Base-by-base conservation (phyloP, 352 stramenopile species). In the Pythium oligandrum region DNA sequence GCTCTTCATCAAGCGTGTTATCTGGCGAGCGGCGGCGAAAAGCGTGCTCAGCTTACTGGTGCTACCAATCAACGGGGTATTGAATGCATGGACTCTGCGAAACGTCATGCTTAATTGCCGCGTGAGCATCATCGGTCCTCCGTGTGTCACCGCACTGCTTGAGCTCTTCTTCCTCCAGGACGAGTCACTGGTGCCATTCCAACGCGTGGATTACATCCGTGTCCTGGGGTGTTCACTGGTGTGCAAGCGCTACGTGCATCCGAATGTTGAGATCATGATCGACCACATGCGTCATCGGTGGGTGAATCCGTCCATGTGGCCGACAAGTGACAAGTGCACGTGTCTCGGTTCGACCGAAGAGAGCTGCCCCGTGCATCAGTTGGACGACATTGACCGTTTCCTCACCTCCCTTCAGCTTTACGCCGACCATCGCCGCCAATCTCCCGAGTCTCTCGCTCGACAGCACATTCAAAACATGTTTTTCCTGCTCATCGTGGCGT, bases 241-340 rank as follows among this genome's bases (percentile, higher is more conserved):
- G 4, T 75, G 66, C 49, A 84, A 84, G 56, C 70, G 66, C 1
- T 64, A 59, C 0, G 61, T 81, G n/a, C 73, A 77, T 31, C 71
- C 73, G 2, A 84, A 84, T 40, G 30, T 79, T n/a, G 71, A 84
- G 62, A 77, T 81, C 44, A 77, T 84, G 63, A 56, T 84, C 12
- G 63, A 75, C 40, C 68, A 72, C 26, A 55, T 84, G 50, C 66
- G 70, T 3, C 57, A 73, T 43, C 59, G 57, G 6, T 81, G 71
- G 71, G 40, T 81, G 4, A 64, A 61, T n/a, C 26, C 54, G 2
- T 57, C 65, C 3, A 35, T 63, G 26, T 84, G 73, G 73, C 68
- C 73, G 2, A 35, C 57, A 2, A 38, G 11, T 0, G 61, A 72
- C n/a, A 38, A 50, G 26, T 80, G 73, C 53, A 64, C 44, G 26